phyloP scores from a whole-genome alignment of 1,139 yeast species.

The Suhomyces guaymorum region DNA sequence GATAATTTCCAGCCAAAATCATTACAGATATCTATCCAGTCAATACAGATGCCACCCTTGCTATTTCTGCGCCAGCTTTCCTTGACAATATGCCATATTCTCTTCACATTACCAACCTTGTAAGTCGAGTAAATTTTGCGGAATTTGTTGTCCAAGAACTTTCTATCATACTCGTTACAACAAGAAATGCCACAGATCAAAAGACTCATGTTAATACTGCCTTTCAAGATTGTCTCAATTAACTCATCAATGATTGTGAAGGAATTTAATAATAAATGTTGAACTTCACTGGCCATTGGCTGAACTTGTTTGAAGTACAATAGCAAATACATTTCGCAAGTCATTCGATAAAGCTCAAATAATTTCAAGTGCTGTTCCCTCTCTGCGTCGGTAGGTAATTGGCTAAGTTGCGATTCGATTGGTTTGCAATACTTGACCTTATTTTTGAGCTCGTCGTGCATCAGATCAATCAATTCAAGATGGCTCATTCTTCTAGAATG shows the following conservation, averaged over 20 bases:
- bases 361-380: constrained; percentile 23
- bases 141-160: constrained; percentile 22
- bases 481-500: constrained; percentile 17
- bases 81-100: constrained; percentile 29
- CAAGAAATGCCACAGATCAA: constrained; percentile 38
- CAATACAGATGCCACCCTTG: constrained; percentile 28
- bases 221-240: constrained; percentile 23
- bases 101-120: constrained; percentile 29
- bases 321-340: constrained; percentile 28
- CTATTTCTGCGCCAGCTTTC: constrained; percentile 34
- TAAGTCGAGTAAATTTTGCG: constrained; percentile 23
- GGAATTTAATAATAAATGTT: constrained; percentile 25
- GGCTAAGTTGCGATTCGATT: constrained; percentile 22
- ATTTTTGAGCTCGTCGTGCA: constrained; percentile 17
- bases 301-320: constrained; percentile 29
- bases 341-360: constrained; percentile 30
- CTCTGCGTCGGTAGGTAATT: constrained; percentile 18
- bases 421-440: constrained; percentile 28
- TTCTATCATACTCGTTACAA: constrained; percentile 27
- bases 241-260: constrained; percentile 25
- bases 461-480: constrained; percentile 20
- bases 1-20: constrained; percentile 33
- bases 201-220: constrained; percentile 34
- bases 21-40: constrained; percentile 36
- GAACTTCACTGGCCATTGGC: constrained; percentile 32